Conservation (phyloP, 2,329 filamentous ascomycete genomes). For the Beauveria rudraprayagi region DNA sequence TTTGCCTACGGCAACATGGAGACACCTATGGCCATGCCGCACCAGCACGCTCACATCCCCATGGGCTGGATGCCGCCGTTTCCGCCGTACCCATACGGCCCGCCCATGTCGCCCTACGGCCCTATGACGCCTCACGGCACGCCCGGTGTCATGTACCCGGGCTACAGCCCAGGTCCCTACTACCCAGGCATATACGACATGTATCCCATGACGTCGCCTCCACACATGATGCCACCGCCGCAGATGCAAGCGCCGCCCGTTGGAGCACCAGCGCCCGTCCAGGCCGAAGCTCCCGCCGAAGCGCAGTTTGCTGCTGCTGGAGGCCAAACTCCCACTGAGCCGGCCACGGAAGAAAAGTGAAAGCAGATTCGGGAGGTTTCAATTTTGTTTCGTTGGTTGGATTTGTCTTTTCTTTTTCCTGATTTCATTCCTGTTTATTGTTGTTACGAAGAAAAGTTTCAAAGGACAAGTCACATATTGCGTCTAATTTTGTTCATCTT, state of each 20-base stretch:
- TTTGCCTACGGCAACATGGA: slow-evolving; percentile 9
- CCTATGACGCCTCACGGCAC: slow-evolving; percentile 17
- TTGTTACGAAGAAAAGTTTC: background rate
- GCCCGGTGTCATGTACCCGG: slow-evolving; percentile 16
- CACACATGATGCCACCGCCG: slow-evolving; percentile 16
- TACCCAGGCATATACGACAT: slow-evolving; percentile 17
- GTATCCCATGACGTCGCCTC: slow-evolving; percentile 13
- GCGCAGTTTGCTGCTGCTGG: background rate
- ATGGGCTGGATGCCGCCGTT: slow-evolving; percentile 18
- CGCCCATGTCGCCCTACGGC: slow-evolving; percentile 11
- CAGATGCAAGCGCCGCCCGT: background rate
- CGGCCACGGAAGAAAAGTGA: slow-evolving; percentile 67
- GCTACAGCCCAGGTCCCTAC: slow-evolving; percentile 16
- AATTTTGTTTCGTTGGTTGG: slow-evolving; percentile 44
- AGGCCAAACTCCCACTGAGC: background rate
- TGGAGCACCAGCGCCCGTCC: background rate
- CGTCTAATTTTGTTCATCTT: background rate
- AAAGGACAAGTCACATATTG: background rate
- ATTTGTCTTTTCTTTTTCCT: background rate
- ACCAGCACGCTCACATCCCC: background rate
- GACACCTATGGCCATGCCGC: slow-evolving; percentile 5
- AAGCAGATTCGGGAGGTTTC: slow-evolving; percentile 67
- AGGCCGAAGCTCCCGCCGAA: background rate
- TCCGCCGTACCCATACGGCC: slow-evolving; percentile 9
- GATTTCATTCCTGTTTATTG: background rate